Evolutionary conservation across 140 eudicot species (phyloP), one percentile per base, ranked within the genome.

Genomic region (Bidens hawaiensis): DNA sequence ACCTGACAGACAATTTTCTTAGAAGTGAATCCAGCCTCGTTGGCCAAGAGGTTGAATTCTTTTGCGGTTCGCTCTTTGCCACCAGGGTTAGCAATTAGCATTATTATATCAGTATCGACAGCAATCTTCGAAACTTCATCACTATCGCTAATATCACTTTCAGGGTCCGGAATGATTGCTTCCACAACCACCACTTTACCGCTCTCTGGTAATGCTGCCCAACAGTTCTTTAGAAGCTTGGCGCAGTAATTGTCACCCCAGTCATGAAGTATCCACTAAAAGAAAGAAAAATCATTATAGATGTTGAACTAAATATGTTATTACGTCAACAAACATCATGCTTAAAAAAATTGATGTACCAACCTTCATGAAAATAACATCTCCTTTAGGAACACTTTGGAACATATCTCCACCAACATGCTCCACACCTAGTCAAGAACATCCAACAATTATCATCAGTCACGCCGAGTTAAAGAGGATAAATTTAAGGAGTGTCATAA

Each of bases 321-420:
- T 48, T 17, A n/a, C n/a, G n/a, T 41, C 14, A 22, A 10, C 10
- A 23, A 27, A 4, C 2, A 0, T 27, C 2, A n/a, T n/a, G 3
- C n/a, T 43, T 14, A 6, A 36, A n/a, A 12, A 36, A 12, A 10
- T 12, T 49, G 38, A 25, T 40, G 43, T 46, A 65, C 59, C 43
- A 52, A 74, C 89, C 82, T 82, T 82, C 73, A 82, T 63, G 67
- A 82, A 79, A 3, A 82, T 72, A 45, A 45, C 79, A 40, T 82
- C 82, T 40, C 75, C 88, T 57, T 71, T 68, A 1, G 85, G 85
- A 74, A 79, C 62, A 55, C 80, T 75, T 8, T 40, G 52, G n/a
- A 79, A 82, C 85, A 82, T 82, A 68, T 82, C 82, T 33, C 89
- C 85, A 2, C 75, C 82, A 0, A 83, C 79, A 76, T 79, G 81